phyloP scores from a whole-genome alignment of 768 basidiomycete species.

The Naganishia vaughanmartiniae region DNA sequence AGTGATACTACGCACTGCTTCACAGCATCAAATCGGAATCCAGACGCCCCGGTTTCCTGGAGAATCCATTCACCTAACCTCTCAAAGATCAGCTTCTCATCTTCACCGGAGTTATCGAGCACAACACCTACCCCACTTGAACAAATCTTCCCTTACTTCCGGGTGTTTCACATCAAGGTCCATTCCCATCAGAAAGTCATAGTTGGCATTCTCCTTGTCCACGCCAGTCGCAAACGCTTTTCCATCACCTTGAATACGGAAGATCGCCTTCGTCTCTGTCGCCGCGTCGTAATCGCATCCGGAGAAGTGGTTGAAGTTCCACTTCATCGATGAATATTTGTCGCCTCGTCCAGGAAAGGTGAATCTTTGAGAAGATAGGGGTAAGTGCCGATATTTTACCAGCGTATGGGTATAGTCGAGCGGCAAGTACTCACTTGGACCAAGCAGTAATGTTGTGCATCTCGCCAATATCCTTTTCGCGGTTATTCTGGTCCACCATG shows the following conservation, averaged over 20 bases:
- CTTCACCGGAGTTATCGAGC: no score
- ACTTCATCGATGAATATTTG: constrained; percentile 54
- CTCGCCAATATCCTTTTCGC: constrained; percentile 63
- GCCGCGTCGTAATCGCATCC: constrained; percentile 82
- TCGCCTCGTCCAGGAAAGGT: constrained; percentile 73
- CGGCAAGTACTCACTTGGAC: constrained; percentile 47
- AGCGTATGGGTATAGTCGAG: no score
- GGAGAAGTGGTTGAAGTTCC: constrained; percentile 68
- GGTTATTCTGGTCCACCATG: constrained; percentile 67
- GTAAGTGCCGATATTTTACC: no score
- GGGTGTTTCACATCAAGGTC: constrained; percentile 77
- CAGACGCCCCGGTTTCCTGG: constrained; percentile 57
- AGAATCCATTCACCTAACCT: constrained; percentile 64
- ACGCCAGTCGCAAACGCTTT: constrained; percentile 80
- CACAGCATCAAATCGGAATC: constrained; percentile 85
- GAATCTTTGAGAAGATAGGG: constrained; percentile 55
- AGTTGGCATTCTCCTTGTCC: constrained; percentile 69
- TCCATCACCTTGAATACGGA: constrained; percentile 63
- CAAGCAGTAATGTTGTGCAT: constrained; percentile 67
- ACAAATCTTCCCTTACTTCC: constrained; percentile 57
- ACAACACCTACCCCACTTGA: constrained; percentile 21
- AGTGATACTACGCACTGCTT: constrained; percentile 59
- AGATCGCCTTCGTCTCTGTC: constrained; percentile 62
- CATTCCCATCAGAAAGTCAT: constrained; percentile 43
- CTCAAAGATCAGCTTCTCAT: constrained; percentile 57